Percentiles rank a stretch among this genome's conserved stretches.
phyloP scores from a whole-genome alignment of 2,329 filamentous ascomycete species.

The Fonsecaea multimorphosa region DNA sequence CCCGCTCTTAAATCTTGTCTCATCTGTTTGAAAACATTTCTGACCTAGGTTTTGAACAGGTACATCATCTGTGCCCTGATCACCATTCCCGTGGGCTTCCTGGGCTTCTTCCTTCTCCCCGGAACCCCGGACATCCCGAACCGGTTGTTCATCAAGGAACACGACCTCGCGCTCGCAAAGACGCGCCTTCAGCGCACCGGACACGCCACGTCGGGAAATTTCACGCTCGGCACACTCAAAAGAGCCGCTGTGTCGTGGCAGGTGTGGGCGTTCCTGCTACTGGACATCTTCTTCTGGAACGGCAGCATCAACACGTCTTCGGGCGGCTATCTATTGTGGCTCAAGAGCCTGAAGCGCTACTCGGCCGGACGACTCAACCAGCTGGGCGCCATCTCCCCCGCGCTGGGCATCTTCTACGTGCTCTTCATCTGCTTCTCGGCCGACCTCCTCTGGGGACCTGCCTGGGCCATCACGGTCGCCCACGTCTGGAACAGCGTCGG shows the following conservation, averaged over 20 bases:
- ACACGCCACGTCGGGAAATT: conserved; percentile 46
- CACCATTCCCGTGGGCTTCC: conserved; percentile 51
- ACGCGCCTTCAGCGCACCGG: conserved; percentile 46
- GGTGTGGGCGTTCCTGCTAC: conserved; percentile 53
- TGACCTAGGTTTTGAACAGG: not conserved
- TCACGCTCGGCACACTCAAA: conserved; percentile 46
- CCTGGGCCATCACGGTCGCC: conserved; percentile 51
- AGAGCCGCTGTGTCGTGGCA: conserved; percentile 52
- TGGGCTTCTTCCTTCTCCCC: conserved; percentile 49
- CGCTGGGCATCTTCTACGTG: conserved; percentile 49
- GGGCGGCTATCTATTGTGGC: conserved; percentile 52
- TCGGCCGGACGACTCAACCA: conserved; percentile 53
- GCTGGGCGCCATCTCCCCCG: conserved; percentile 54
- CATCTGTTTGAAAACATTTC: not conserved
- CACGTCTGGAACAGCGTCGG: conserved; percentile 48
- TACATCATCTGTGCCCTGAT: conserved; percentile 63
- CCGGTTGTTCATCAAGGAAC: conserved; percentile 49
- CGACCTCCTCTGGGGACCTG: conserved; percentile 21
- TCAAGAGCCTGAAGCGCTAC: conserved; percentile 51
- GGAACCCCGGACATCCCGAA: conserved; percentile 53
- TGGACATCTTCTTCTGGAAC: conserved; percentile 50
- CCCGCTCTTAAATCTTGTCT: not conserved
- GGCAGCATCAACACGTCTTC: conserved; percentile 48
- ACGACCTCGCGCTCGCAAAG: conserved; percentile 36
- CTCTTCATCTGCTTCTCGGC: conserved; percentile 30